These are phyloP conservation scores for Schizosaccharomyces pombe DNA, from an alignment of 805 yeast genomes.

Conservation along the genomic window DNA sequence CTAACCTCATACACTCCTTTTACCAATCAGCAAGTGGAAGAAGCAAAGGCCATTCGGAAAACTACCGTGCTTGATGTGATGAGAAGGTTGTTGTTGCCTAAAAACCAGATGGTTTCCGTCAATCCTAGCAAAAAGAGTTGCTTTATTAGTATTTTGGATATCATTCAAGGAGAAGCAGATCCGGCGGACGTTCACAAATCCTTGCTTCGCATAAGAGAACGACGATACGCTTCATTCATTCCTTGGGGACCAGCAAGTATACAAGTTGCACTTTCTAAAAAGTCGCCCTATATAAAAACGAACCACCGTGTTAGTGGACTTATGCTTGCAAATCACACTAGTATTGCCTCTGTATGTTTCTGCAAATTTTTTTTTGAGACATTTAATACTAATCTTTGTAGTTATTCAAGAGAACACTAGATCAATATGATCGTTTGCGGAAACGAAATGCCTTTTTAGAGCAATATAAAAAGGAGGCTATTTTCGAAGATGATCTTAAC, in stretches of 20 bases:
- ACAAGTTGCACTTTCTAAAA: conserved; percentile 52
- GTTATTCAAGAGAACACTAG: conserved; percentile 40
- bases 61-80: conserved; percentile 69
- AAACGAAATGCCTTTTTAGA: conserved; percentile 65
- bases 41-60: conserved; percentile 36
- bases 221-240: conserved; percentile 37
- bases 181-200: conserved; percentile 39
- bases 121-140: conserved; percentile 22
- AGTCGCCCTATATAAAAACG: conserved; percentile 33
- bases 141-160: conserved; percentile 49
- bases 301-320: conserved; percentile 44
- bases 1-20: conserved; percentile 59
- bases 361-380: neutral
- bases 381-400: neutral
- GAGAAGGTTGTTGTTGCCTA: conserved; percentile 56
- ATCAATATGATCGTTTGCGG: conserved; percentile 60
- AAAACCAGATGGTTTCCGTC: conserved; percentile 44
- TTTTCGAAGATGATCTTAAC: conserved; percentile 19
- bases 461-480: conserved; percentile 31
- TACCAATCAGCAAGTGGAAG: conserved; percentile 39
- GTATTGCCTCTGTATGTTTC: conserved; percentile 26
- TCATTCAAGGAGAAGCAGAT: conserved; percentile 41
- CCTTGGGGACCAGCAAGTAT: conserved; percentile 70
- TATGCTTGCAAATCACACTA: conserved; percentile 63
- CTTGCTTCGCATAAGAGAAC: conserved; percentile 19